Percentiles rank a stretch among this genome's conserved stretches.
phyloP scores from a whole-genome alignment of 2,329 filamentous ascomycete species.

The Helminthosporium solani region DNA sequence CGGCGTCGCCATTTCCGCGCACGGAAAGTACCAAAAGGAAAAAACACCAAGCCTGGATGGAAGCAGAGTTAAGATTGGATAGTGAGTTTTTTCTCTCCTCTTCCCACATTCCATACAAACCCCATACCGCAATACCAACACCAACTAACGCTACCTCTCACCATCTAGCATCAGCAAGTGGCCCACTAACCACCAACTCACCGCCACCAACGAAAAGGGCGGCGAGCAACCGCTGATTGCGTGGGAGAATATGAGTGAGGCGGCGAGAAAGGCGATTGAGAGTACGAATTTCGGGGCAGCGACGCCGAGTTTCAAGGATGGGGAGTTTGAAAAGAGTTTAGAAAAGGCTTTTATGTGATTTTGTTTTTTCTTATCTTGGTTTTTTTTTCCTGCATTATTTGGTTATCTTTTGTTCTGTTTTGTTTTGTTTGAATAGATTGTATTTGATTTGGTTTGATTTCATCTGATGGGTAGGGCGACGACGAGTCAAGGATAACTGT shows the following conservation, averaged over 20 bases:
- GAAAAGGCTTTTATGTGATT: slow-evolving; percentile 24
- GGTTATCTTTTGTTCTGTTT: neutral
- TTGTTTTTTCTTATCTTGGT: too few species aligned
- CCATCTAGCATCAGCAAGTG: slow-evolving; percentile 43
- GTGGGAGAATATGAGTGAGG: slow-evolving; percentile 51
- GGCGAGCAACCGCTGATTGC: slow-evolving; percentile 51
- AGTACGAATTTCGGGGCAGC: slow-evolving; percentile 50
- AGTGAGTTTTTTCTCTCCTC: slow-evolving; percentile 20
- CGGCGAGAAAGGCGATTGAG: slow-evolving; percentile 47
- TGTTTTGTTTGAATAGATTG: too few species aligned
- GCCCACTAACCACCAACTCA: slow-evolving; percentile 52
- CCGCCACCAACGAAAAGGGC: slow-evolving; percentile 44
- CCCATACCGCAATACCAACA: neutral
- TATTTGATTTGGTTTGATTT: too few species aligned
- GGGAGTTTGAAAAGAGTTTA: slow-evolving; percentile 51
- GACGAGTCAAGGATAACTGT: too few species aligned
- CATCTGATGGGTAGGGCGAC: too few species aligned
- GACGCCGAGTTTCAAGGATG: slow-evolving; percentile 52
- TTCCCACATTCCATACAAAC: neutral
- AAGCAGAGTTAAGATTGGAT: slow-evolving; percentile 50
- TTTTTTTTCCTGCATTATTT: neutral
- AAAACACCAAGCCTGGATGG: slow-evolving; percentile 45
- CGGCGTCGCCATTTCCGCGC: slow-evolving; percentile 55
- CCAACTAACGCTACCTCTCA: neutral
- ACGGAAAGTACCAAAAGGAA: slow-evolving; percentile 51